Conservation (phyloP, 495 filamentous ascomycete species). For the Neurospora sp. region DNA sequence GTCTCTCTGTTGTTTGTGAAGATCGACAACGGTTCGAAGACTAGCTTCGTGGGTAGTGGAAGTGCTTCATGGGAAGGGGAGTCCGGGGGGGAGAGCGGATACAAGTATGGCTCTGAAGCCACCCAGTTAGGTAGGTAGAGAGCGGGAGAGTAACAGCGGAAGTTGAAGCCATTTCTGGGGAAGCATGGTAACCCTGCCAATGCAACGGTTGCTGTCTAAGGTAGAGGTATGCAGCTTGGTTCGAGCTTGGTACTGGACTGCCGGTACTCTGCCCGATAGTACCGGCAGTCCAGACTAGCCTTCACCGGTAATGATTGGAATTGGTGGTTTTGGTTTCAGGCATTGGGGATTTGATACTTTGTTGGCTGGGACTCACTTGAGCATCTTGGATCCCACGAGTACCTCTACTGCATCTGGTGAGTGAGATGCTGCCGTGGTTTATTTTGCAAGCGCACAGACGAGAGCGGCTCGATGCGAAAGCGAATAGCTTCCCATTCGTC, state of each 20-base stretch:
- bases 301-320: not conserved
- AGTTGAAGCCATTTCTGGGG: not conserved
- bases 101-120: not conserved
- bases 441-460: not conserved
- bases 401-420: not conserved
- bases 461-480: not conserved
- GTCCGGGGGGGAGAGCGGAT: not conserved
- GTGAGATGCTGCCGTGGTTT: not conserved
- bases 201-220: conserved; percentile 1
- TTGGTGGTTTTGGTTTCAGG: not conserved
- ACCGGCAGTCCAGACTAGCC: not conserved
- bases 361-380: no score
- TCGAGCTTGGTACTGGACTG: not conserved
- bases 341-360: no score
- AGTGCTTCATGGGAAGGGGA: not conserved
- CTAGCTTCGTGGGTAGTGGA: not conserved
- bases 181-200: not conserved
- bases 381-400: not conserved
- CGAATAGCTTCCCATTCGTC: not conserved
- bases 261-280: not conserved
- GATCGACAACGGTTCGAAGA: not conserved
- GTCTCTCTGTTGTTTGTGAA: not conserved
- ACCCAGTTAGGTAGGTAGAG: not conserved
- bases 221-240: conserved; percentile 2
- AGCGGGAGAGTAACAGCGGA: not conserved